A percentile compares a stretch with the other conserved stretches of the same genome.
Conservation (phyloP, 2,329 filamentous ascomycete genomes). For the Paraconiothyrium sp. region DNA sequence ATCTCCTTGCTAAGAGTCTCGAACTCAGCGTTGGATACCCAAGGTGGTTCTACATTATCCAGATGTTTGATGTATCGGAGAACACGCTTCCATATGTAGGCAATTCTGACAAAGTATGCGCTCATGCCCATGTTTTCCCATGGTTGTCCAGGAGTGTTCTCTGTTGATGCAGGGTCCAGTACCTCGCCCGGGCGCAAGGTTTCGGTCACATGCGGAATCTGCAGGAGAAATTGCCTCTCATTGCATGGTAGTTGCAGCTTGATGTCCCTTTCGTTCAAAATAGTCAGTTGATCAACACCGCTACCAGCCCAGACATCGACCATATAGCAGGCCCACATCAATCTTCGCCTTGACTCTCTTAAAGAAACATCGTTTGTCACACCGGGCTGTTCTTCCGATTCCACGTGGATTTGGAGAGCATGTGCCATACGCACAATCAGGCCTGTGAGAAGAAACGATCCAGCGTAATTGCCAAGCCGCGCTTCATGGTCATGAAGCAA, state of each 20-base stretch:
- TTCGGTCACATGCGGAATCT: slow-evolving; percentile 43
- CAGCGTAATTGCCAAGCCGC: slow-evolving; percentile 43
- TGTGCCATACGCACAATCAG: slow-evolving; percentile 45
- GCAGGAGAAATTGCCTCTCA: slow-evolving; percentile 42
- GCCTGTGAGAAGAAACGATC: slow-evolving; percentile 43
- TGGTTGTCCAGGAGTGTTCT: slow-evolving; percentile 40
- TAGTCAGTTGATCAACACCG: slow-evolving; percentile 45
- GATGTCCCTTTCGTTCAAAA: slow-evolving; percentile 44
- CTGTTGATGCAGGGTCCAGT: slow-evolving; percentile 34
- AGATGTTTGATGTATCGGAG: slow-evolving; percentile 45
- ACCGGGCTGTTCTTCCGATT: slow-evolving; percentile 36
- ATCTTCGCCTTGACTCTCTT: slow-evolving; percentile 39
- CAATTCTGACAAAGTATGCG: slow-evolving; percentile 44
- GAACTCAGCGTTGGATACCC: slow-evolving; percentile 41
- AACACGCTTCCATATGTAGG: slow-evolving; percentile 44
- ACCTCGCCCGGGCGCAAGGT: slow-evolving; percentile 35
- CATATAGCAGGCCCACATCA: slow-evolving; percentile 49
- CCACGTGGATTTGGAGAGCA: slow-evolving; percentile 44
- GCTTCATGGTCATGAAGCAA: slow-evolving; percentile 46
- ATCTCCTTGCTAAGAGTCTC: slow-evolving; percentile 36
- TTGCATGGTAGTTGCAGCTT: slow-evolving; percentile 47
- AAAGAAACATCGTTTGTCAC: slow-evolving; percentile 42
- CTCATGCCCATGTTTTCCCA: slow-evolving; percentile 45
- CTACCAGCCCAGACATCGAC: slow-evolving; percentile 48
- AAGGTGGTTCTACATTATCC: slow-evolving; percentile 43